Conservation (phyloP, 257 asterid genomes). For the Solanum habrochaites region DNA sequence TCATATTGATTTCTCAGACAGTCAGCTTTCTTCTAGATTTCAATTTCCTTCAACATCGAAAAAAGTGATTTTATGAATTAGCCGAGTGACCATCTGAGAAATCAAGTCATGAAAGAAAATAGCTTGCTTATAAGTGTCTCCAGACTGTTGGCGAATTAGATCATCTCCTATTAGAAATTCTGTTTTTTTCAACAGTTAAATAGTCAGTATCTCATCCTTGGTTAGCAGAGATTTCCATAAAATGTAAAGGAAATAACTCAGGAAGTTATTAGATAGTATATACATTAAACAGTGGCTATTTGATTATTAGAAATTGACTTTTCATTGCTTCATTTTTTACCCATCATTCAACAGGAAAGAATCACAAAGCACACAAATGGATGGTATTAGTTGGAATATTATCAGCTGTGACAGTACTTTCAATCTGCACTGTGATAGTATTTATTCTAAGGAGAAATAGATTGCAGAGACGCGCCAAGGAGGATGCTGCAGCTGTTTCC, state of each 20-base stretch:
- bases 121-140: neutral
- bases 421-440: slow-evolving; percentile 37
- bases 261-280: neutral
- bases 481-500: slow-evolving; percentile 27
- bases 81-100: neutral
- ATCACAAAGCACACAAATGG: slow-evolving; percentile 32
- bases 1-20: neutral
- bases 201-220: neutral
- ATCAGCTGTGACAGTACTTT: slow-evolving; percentile 36
- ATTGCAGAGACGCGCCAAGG: slow-evolving; percentile 5
- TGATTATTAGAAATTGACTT: neutral
- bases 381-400: slow-evolving; percentile 27
- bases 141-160: neutral
- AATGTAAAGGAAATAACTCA: neutral
- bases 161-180: neutral
- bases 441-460: slow-evolving; percentile 32
- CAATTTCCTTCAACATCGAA: neutral
- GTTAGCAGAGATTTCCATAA: neutral
- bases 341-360: neutral
- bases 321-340: neutral
- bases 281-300: neutral
- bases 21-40: neutral
- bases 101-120: neutral
- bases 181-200: neutral
- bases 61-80: neutral